These are phyloP conservation scores for Lipomyces orientalis DNA, from an alignment of 805 yeast genomes.

Conservation along the genomic window DNA sequence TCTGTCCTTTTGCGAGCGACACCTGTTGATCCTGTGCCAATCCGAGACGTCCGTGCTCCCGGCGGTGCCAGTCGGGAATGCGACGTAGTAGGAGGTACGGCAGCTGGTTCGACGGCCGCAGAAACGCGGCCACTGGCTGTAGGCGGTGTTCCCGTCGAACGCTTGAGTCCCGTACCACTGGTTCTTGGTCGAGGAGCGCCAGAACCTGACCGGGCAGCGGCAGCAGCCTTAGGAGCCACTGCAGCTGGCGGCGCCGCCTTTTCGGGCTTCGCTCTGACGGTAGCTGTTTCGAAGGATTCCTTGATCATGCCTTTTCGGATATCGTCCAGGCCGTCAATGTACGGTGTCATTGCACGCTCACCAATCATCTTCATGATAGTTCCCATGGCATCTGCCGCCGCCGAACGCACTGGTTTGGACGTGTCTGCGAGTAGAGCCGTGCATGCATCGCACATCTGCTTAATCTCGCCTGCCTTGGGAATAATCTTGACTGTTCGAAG, in stretches of 20 bases:
- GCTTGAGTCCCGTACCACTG: constrained; percentile 19
- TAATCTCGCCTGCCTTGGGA: constrained; percentile 62
- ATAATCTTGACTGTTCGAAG: constrained; percentile 55
- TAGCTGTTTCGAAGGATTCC: constrained; percentile 61
- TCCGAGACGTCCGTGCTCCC: constrained; percentile 5
- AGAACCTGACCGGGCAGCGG: constrained; percentile 22
- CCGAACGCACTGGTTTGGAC: constrained; percentile 79
- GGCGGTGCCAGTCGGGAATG: constrained; percentile 6
- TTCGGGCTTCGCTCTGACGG: constrained; percentile 56
- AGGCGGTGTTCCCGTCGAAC: constrained; percentile 13
- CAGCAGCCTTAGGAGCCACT: constrained; percentile 30
- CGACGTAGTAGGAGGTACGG: neutral
- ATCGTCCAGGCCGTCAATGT: constrained; percentile 75
- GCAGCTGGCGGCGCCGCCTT: constrained; percentile 42
- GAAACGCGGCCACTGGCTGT: constrained; percentile 4
- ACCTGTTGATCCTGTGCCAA: neutral
- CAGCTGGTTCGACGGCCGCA: neutral
- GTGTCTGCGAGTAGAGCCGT: constrained; percentile 78
- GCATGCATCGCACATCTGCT: constrained; percentile 59
- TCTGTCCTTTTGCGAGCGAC: constrained; percentile 5
- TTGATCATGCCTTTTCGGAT: constrained; percentile 71
- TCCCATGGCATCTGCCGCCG: constrained; percentile 79
- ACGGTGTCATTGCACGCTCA: constrained; percentile 63
- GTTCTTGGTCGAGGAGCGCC: constrained; percentile 28
- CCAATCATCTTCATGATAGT: constrained; percentile 84